phyloP scores from a whole-genome alignment of 176 grass and related monocot species.

The Hsuehochloa calcarea region DNA sequence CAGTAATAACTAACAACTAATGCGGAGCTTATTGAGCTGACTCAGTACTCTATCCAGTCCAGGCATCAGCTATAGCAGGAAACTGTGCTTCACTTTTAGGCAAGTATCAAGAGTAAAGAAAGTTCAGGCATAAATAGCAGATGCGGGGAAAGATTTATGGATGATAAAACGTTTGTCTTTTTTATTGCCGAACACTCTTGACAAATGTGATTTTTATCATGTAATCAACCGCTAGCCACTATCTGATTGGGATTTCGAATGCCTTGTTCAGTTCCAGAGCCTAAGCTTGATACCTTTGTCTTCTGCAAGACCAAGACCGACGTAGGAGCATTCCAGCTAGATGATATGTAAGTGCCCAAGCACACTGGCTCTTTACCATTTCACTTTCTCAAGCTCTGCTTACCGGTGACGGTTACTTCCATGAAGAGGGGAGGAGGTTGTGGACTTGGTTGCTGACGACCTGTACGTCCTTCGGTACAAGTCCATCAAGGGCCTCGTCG shows the following conservation, averaged over 20 bases:
- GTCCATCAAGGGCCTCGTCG: slow-evolving; percentile 76
- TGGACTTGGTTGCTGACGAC: slow-evolving; percentile 89
- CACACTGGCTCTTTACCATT: background rate
- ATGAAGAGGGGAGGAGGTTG: slow-evolving; percentile 83
- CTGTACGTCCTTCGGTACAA: slow-evolving; percentile 93
- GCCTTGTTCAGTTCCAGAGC: slow-evolving; percentile 67
- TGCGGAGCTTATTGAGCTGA: background rate
- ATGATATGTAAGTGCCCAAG: slow-evolving; percentile 65
- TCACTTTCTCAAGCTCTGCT: background rate
- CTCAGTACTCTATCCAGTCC: background rate
- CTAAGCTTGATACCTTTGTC: slow-evolving; percentile 81
- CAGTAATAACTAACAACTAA: background rate
- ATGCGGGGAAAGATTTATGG: background rate
- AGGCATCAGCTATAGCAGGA: background rate
- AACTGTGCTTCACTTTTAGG: background rate
- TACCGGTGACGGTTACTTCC: slow-evolving; percentile 11
- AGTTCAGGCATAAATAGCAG: background rate
- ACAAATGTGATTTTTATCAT: background rate
- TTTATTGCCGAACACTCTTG: no score
- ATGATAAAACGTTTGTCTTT: background rate
- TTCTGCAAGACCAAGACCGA: slow-evolving; percentile 93
- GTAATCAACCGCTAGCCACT: background rate
- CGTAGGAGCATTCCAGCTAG: slow-evolving; percentile 91
- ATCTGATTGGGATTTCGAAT: background rate
- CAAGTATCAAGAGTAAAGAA: background rate